Base-by-base conservation (phyloP, 768 basidiomycete species). In the Hypholoma sublateritium region DNA sequence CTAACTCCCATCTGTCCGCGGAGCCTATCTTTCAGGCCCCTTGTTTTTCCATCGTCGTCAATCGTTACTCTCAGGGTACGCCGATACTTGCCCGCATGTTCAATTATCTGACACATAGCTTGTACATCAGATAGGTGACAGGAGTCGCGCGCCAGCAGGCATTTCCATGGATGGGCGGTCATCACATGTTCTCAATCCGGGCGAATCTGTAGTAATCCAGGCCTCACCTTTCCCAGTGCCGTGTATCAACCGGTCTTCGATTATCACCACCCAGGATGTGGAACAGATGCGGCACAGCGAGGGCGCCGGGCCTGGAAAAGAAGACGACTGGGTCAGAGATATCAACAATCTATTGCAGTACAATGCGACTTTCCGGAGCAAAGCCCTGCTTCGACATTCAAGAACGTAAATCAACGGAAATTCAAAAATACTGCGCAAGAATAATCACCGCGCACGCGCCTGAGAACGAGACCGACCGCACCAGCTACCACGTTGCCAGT, bases 1-100 rank as follows among this genome's bases (percentile, higher is more conserved):
- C 76, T 98, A 41, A 96, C 95, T 1, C 95, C 95, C n/a, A 96
- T 98, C 62, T 95, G 93, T 65, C 95, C 95, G 47, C 82, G 95
- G 54, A 94, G 92, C 68, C 74, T 98, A 17, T 93, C 90, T 28
- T 98, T 98, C 72, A 79, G 95, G 12, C 94, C 95, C 2, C 82
- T 98, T 3, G 89, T 98, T 6, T 89, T 98, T 62, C 95, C 95
- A 0, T 84, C 83, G 21, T 89, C 88, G 16, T 91, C 89, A 0
- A 81, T 85, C 9, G 80, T 92, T 46, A 90, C 88, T 0, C 73
- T 92, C 32, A 81, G 86, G 63, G 90, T 91, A 70, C 63, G 86
- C n/a, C n/a, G 14, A 28, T 34, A 72, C 19, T 39, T 55, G 17
- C 22, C 37, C 22, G 28, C 42, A 14, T 6, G 34, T 19, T 19